Base-by-base conservation (phyloP, 257 asterid genomes). In the Salvia rosmarinus region DNA sequence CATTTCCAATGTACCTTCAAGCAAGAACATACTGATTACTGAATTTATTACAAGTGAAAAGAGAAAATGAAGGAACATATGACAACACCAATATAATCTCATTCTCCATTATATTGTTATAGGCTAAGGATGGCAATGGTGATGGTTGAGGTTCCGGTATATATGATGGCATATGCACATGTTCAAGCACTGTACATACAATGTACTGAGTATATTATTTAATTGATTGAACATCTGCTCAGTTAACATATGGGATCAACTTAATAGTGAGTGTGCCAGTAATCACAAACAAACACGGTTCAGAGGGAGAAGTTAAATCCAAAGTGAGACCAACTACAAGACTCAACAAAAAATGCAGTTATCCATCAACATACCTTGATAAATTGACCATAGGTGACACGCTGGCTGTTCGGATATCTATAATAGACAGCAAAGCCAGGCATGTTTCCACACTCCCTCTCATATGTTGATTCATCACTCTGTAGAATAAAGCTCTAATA, bases 371-470 rank as follows among this genome's bases (percentile, higher is more conserved):
- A 74, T 51, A 95, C 99, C 99, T 88, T 95, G 71, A 95, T 88
- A 85, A 95, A 95, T 71, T 95, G 98, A 72, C 92, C 85, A 74
- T 91, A 95, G 21, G 96, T 88, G 46, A 95, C 99, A 25, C 99
- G 99, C 82, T 95, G 95, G 81, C 98, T 91, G 81, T 95, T 88
- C 54, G 99, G 99, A 77, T 88, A 91, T 84, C 98, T 85, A 73
- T 95, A 95, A 78, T 95, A 95, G 65, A 95, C 95, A 57, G 99
- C 99, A 85, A 95, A 95, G 39, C 99, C 99, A 6, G 99, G 99
- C 99, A 89, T 95, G 86, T 89, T 91, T 74, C 99, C 98, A 44
- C 99, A 95, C 83, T 95, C 99, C 21, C 92, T 90, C 84, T 91
- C 99, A 67, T 95, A 95, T 78, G 91, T 74, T 60, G 95, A 82